These are phyloP conservation scores for Pythium angustatum DNA, from an alignment of 352 stramenopile genomes.

Conservation along the genomic window DNA sequence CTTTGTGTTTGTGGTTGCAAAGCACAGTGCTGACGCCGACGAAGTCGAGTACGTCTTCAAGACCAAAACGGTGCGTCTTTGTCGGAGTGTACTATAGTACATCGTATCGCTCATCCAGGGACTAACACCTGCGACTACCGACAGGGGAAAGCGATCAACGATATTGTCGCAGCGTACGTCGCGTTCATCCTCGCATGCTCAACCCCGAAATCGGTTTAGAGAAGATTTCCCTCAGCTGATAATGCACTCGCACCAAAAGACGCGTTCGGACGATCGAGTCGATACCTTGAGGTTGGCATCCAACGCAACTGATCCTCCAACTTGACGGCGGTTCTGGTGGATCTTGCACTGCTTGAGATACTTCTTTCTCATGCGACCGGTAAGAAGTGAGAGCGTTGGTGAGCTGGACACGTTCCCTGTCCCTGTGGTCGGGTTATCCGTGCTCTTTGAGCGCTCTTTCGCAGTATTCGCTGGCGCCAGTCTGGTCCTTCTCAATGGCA, in stretches of 20 bases:
- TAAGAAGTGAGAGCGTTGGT: slow-evolving; percentile 42
- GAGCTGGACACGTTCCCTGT: neutral
- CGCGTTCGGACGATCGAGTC: slow-evolving; percentile 22
- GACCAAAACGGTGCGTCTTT: slow-evolving; percentile 37
- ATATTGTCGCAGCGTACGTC: slow-evolving; percentile 54
- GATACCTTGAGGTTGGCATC: neutral
- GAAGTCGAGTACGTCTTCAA: slow-evolving; percentile 57
- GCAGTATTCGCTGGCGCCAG: neutral
- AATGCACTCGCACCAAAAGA: slow-evolving; percentile 70
- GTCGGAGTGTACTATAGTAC: too few species aligned
- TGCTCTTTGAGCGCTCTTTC: slow-evolving; percentile 8
- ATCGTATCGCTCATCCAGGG: too few species aligned
- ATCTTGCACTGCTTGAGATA: slow-evolving; percentile 26
- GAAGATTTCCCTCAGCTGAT: slow-evolving; percentile 38
- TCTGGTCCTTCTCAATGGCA: slow-evolving; percentile 7
- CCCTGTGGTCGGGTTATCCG: neutral
- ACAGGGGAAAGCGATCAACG: slow-evolving; percentile 62
- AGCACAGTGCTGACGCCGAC: slow-evolving; percentile 36
- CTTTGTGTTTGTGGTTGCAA: slow-evolving; percentile 74
- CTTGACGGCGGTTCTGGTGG: neutral
- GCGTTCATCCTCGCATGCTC: slow-evolving; percentile 42
- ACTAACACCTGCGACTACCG: too few species aligned
- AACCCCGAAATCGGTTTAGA: slow-evolving; percentile 15
- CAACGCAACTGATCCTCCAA: neutral
- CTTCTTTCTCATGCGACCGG: slow-evolving; percentile 50